Base-by-base conservation (phyloP, 2,329 filamentous ascomycete genomes). In the Fusarium guadeloupense region DNA sequence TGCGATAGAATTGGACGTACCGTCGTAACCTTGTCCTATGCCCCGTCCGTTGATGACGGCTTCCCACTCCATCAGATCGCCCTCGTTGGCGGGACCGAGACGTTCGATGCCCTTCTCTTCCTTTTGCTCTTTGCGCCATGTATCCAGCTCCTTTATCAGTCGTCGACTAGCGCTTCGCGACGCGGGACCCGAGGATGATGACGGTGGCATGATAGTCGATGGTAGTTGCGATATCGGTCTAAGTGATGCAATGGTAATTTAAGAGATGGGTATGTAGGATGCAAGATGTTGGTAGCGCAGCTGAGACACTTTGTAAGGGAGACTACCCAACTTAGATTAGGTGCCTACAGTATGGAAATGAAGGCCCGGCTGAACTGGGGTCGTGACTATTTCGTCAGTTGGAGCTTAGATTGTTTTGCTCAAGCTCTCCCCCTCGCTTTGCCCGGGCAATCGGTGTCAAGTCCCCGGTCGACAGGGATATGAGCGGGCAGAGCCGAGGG, bases 21-120 rank as follows among this genome's bases (percentile, higher is more conserved):
- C 79, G 58, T 87, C 83, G 57, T 87, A 87, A 9, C 85, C 85
- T 25, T 70, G 72, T 2, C 83, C 83, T 19, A 87, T 71, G 16
- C 80, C 84, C 52, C 76, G 74, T n/a, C 85, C 85, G 65, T 85
- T 85, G 49, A 89, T 79, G 46, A 88, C 83, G 23, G 84, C 81
- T 73, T 86, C 80, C 83, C 86, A 87, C 42, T 72, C 73, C 59
- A 87, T 75, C 49, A 89, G 72, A 69, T 85, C 80, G n/a, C 79
- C 80, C 57, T 85, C 84, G 61, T 71, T 72, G 31, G 80, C 76
- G 19, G 85, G 83, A 0, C 83, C 84, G 5, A 88, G 81, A 12
- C 85, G 79, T 76, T 87, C 84, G 64, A 88, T 84, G 38, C 84
- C 84, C 62, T 72, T 72, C 68, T 85, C 83, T 34, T 77, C 72